Percentiles rank a stretch among this genome's conserved stretches.
Evolutionary conservation across 208 protist species (phyloP).

Genomic region (Crithidia fasciculata): DNA sequence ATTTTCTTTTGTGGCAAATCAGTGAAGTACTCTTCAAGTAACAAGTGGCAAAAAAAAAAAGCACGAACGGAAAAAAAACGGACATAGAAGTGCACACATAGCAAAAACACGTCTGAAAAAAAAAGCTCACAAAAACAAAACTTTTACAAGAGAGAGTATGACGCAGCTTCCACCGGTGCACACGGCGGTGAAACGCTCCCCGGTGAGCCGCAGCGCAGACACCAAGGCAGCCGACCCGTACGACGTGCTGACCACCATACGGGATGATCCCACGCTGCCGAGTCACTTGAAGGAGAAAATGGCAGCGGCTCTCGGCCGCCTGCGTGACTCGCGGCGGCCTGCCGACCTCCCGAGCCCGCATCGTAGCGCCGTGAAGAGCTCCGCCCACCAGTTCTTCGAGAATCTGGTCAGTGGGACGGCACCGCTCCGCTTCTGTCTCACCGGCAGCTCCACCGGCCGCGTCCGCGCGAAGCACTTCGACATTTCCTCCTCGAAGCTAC

Average conservation of each 20-base stretch:
- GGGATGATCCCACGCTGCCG: constrained; percentile 29
- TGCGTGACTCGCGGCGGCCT: constrained; percentile 11
- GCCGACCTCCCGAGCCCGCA: constrained; percentile 4
- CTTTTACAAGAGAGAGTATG: constrained; percentile 5
- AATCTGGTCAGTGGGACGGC: constrained; percentile 37
- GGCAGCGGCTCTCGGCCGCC: constrained; percentile 7
- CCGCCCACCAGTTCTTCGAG: constrained; percentile 28
- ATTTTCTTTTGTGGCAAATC: constrained; percentile 1
- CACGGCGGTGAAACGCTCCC: constrained; percentile 17
- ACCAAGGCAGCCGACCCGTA: constrained; percentile 16
- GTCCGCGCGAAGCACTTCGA: constrained; percentile 38
- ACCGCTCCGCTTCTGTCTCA: constrained; percentile 33
- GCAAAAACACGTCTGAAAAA: background rate
- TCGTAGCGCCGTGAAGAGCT: constrained; percentile 1
- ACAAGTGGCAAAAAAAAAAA: background rate
- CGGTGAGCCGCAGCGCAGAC: constrained; percentile 16
- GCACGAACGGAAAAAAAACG: background rate
- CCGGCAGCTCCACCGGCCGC: constrained; percentile 7
- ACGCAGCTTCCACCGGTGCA: constrained; percentile 26
- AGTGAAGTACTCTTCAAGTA: background rate
- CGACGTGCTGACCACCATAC: constrained; percentile 25
- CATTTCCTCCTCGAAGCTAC: constrained; percentile 35
- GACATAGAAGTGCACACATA: background rate
- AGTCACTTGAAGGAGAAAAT: constrained; percentile 27
- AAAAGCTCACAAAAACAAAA: background rate